Base-by-base conservation (phyloP, 495 filamentous ascomycete species). In the Penicillium flavigenum region DNA sequence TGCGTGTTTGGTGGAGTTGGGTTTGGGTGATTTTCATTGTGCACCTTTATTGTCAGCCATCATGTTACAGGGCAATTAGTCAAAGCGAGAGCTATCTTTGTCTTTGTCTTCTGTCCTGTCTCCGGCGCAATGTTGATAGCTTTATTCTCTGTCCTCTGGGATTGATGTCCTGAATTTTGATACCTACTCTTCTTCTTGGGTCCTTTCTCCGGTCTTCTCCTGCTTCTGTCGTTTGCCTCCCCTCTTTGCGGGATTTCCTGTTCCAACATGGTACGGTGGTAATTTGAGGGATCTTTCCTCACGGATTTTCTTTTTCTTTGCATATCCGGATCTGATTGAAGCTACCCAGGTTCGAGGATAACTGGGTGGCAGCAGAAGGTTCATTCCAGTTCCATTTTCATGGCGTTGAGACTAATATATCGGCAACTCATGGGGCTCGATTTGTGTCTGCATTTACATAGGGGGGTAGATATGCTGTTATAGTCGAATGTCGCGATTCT, bases 1-100 rank as follows among this genome's bases (percentile, higher is more conserved):
- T 41, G 53, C 53, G 53, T 55, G 34, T 55, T 55, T 39, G 53
- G 32, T 47, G 53, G 53, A 55, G 53, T 55, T 55, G 20, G 53
- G 53, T 46, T 39, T 55, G 31, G 53, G 43, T 55, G n/a, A 47
- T 55, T 10, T 47, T 27, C 49, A 51, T 42, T 38, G 42, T 36
- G 26, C 19, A 36, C 32, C 20, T 47, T n/a, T 19, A 22, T 39
- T 31, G 41, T 27, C 29, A 36, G 16, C 20, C 45, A 45, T 55
- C 52, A 34, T 55, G 22, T 39, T 41, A 39, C 34, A 27, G 53
- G 44, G 29, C 12, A 19, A 34, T 54, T 46, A 26, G 31, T 46
- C 32, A 26, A 19, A 16, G 38, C 42, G 32, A 47, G 9, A n/a
- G n/a, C 31, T 41, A 12, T 39, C 43, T 46, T 36, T 42, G 50